These are phyloP conservation scores for Cryphonectria carpinicola DNA, from an alignment of 2,329 filamentous ascomycete species.

Conservation along the genomic window DNA sequence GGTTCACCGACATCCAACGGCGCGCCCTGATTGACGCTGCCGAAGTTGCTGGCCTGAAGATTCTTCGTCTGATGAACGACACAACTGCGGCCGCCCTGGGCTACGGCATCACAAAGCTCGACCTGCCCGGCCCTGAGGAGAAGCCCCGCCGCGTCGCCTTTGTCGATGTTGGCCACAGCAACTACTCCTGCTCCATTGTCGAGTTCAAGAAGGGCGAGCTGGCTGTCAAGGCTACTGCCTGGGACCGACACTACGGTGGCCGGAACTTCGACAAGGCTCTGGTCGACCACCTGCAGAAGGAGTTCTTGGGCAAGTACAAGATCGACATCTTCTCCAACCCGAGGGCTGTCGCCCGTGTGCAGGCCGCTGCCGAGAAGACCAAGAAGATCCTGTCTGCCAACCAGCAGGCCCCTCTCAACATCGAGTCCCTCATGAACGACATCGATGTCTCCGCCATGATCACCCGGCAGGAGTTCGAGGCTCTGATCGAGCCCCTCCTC, in stretches of 20 bases:
- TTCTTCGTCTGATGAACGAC: conserved; percentile 95
- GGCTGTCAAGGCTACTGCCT: conserved; percentile 88
- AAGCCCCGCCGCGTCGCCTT: conserved; percentile 89
- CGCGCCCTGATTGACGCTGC: conserved; percentile 86
- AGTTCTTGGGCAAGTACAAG: conserved; percentile 98
- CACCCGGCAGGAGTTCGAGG: conserved; percentile 92
- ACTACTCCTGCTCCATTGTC: conserved; percentile 91
- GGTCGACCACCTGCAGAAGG: conserved; percentile 90
- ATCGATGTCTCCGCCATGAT: conserved; percentile 87
- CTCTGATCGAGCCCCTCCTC: conserved; percentile 83
- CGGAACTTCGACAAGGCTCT: conserved; percentile 96
- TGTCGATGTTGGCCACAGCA: conserved; percentile 93
- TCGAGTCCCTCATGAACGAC: conserved; percentile 99
- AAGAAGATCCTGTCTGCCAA: conserved; percentile 99
- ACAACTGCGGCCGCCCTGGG: conserved; percentile 94
- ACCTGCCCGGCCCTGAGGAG: conserved; percentile 86
- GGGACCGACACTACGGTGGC: conserved; percentile 94
- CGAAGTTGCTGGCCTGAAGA: conserved; percentile 91
- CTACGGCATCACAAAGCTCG: conserved; percentile 97
- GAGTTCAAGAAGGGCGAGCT: conserved; percentile 98
- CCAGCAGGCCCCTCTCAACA: conserved; percentile 88
- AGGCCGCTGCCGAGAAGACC: conserved; percentile 89
- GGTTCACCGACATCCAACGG: conserved; percentile 96
- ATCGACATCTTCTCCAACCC: conserved; percentile 90
- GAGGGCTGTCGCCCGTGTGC: conserved; percentile 86